Evolutionary conservation across 169 alveolate species (phyloP), one percentile per base, ranked within the genome.

Genomic region (Plasmodium malariae): DNA sequence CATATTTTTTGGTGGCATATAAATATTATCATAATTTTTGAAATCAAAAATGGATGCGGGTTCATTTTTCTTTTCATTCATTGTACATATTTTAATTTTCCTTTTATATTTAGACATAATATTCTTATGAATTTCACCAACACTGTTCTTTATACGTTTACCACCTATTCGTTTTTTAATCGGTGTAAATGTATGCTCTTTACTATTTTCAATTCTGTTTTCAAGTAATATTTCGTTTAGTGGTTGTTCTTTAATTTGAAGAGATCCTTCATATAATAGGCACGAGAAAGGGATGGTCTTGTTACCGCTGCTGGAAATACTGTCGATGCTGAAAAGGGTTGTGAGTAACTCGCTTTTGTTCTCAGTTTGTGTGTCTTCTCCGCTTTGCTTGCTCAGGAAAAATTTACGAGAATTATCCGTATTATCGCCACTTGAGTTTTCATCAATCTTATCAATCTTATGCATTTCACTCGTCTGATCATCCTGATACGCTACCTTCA

Each of bases 71-170:
- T 78, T 17, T 6, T 62, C 59, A 19, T 78, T 43, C 12, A 62
- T 62, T 12, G 89, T 28, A 45, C 60, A 78, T 45, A 78, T 62
- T 78, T 78, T 78, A 12, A 78, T 78, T 54, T 78, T 78, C 76
- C 89, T 62, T 26, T 78, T 63, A 78, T 62, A 78, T 78, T 78
- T 78, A 28, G 89, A 78, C 9, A 78, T 65, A 36, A 78, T 60
- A 11, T 26, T 67, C 43, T 62, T 78, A 40, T 78, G 74, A 12
- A 78, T 62, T 21, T 78, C 17, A 3, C 19, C 57, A 14, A 37
- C 45, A 19, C 24, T 43, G 17, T 78, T 60, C 24, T 34, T 63
- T 37, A 78, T 55, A 36, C 54, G 67, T 55, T 62, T 62, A n/a
- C 78, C 89, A 51, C 14, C 24, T 78, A 30, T 45, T 63, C 63